Percentiles rank a stretch among this genome's conserved stretches.
Conservation (phyloP, 2,329 filamentous ascomycete species). For the Stagonosporopsis tanaceti region DNA sequence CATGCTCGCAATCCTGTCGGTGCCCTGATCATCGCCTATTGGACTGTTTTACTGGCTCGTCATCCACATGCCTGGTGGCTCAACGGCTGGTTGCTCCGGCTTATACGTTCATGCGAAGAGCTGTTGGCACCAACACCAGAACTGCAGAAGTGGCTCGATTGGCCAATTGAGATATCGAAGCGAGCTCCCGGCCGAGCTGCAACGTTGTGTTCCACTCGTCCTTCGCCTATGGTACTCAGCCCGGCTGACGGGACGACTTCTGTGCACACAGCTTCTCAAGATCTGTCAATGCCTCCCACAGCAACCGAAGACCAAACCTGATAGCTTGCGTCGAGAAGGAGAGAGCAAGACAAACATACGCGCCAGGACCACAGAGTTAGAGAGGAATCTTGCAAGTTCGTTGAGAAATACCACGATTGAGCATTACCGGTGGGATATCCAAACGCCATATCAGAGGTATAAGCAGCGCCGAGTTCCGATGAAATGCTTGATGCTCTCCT, state of each 20-base stretch:
- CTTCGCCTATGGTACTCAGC: conserved; percentile 4
- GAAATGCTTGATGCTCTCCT: conserved; percentile 16
- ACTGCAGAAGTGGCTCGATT: conserved; percentile 37
- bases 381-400: background rate
- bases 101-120: conserved; percentile 33
- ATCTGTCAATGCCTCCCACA: background rate
- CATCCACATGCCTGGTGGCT: conserved; percentile 36
- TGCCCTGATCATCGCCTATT: conserved; percentile 39
- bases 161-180: conserved; percentile 34
- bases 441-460: background rate
- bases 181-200: background rate
- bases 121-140: conserved; percentile 36
- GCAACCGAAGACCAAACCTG: background rate
- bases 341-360: background rate
- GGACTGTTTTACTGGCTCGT: conserved; percentile 33
- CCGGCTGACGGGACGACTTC: background rate
- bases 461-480: conserved; percentile 16
- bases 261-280: background rate
- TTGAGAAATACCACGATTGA: background rate
- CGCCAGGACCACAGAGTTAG: background rate
- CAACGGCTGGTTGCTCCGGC: conserved; percentile 35
- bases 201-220: background rate
- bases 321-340: background rate
- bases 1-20: conserved; percentile 34
- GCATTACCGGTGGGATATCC: too few species aligned